These are phyloP conservation scores for Pisolithus albus DNA, from an alignment of 768 basidiomycete species.

Conservation along the genomic window DNA sequence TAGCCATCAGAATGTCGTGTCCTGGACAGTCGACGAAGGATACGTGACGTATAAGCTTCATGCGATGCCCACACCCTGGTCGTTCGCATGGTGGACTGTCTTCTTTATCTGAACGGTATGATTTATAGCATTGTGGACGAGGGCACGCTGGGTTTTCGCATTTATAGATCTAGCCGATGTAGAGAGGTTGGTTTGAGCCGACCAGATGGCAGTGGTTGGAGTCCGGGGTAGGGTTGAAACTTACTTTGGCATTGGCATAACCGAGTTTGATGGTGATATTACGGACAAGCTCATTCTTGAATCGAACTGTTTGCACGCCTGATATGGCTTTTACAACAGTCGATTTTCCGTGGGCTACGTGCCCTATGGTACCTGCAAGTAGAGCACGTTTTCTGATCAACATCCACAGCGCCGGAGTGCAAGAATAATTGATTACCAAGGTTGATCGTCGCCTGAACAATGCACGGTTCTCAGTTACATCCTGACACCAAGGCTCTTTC, in stretches of 20 bases:
- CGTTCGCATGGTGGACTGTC: constrained; percentile 90
- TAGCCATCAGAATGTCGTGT: constrained; percentile 99
- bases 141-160: constrained; percentile 93
- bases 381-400: not conserved
- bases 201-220: not conserved
- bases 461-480: not conserved
- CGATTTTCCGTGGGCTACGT: constrained; percentile 97
- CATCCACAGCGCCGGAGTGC: not conserved
- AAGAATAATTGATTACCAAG: constrained; percentile 45
- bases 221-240: constrained; percentile 14
- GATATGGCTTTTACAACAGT: constrained; percentile 99
- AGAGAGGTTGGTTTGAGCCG: constrained; percentile 2
- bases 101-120: constrained; percentile 91
- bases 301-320: constrained; percentile 95
- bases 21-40: constrained; percentile 98
- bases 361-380: constrained; percentile 86
- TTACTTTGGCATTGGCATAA: constrained; percentile 96
- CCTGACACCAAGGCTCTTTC: not conserved
- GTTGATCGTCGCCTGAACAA: constrained; percentile 82
- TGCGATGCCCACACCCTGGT: constrained; percentile 81
- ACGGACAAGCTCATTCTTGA: constrained; percentile 98
- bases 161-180: constrained; percentile 77
- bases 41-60: constrained; percentile 93
- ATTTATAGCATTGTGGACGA: constrained; percentile 89
- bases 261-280: constrained; percentile 99